These are phyloP conservation scores for Phialophora expanda DNA, from an alignment of 2,329 filamentous ascomycete genomes.

Conservation along the genomic window DNA sequence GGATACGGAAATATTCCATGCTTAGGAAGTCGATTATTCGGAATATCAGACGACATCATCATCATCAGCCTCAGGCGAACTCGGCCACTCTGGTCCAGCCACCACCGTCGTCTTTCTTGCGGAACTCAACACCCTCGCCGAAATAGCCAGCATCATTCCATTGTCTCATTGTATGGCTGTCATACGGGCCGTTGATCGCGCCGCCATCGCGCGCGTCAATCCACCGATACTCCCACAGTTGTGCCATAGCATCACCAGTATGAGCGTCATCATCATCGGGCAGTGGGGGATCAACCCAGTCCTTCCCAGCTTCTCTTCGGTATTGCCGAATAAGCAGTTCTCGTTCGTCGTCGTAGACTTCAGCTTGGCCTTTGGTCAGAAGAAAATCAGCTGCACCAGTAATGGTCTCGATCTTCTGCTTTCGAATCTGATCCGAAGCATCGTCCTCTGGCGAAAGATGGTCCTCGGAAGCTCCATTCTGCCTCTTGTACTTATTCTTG, in stretches of 20 bases:
- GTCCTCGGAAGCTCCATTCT: constrained; percentile 26
- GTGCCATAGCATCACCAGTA: constrained; percentile 38
- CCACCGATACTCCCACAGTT: constrained; percentile 92
- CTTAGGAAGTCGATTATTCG: constrained; percentile 40
- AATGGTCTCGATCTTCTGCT: constrained; percentile 76
- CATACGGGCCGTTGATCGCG: constrained; percentile 83
- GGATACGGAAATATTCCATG: constrained; percentile 38
- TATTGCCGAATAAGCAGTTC: constrained; percentile 85
- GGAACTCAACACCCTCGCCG: constrained; percentile 83
- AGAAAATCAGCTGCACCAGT: constrained; percentile 90
- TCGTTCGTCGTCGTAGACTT: constrained; percentile 90
- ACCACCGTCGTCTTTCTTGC: constrained; percentile 60
- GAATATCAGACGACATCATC: constrained; percentile 42
- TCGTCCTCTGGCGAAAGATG: constrained; percentile 58
- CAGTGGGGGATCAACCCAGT: constrained; percentile 64
- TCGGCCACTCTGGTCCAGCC: constrained; percentile 59
- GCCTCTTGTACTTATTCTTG: constrained; percentile 56
- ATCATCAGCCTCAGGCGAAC: constrained; percentile 57
- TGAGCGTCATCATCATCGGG: constrained; percentile 41
- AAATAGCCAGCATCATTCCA: constrained; percentile 96
- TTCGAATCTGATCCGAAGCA: constrained; percentile 71
- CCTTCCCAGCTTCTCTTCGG: constrained; percentile 80
- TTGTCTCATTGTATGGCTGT: constrained; percentile 80
- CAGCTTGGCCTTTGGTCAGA: constrained; percentile 77
- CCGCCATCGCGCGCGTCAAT: constrained; percentile 82